phyloP scores from a whole-genome alignment of 805 yeast species.

The Candida anglica region DNA sequence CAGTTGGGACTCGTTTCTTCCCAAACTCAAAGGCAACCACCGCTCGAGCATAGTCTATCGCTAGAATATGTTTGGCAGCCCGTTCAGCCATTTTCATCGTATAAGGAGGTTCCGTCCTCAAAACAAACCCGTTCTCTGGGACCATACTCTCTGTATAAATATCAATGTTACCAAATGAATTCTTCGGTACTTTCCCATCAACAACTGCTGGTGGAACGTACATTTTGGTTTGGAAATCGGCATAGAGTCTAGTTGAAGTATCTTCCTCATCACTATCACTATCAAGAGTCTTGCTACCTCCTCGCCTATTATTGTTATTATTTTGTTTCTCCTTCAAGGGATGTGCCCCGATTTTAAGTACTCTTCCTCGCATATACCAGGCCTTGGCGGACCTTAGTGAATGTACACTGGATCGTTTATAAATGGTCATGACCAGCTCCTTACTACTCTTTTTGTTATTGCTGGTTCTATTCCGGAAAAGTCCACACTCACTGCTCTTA shows the following conservation, averaged over 20 bases:
- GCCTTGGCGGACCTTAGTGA: slow-evolving; percentile 68
- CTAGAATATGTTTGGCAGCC: slow-evolving; percentile 64
- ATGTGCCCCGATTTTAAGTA: slow-evolving; percentile 64
- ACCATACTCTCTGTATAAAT: slow-evolving; percentile 75
- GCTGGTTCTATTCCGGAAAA: slow-evolving; percentile 42
- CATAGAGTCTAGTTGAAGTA: slow-evolving; percentile 60
- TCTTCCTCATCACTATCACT: slow-evolving; percentile 35
- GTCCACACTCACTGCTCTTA: slow-evolving; percentile 59
- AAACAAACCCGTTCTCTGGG: slow-evolving; percentile 71
- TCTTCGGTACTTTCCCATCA: slow-evolving; percentile 68
- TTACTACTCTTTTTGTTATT: slow-evolving; percentile 22
- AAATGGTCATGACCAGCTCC: slow-evolving; percentile 51
- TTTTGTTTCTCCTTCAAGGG: slow-evolving; percentile 50
- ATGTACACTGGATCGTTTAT: slow-evolving; percentile 61
- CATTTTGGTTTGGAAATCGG: slow-evolving; percentile 71
- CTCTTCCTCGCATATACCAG: slow-evolving; percentile 83
- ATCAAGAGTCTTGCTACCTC: slow-evolving; percentile 2
- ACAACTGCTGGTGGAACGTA: slow-evolving; percentile 63
- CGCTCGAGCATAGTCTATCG: slow-evolving; percentile 81
- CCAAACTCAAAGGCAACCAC: slow-evolving; percentile 81
- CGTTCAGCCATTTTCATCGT: slow-evolving; percentile 49
- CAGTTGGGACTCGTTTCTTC: slow-evolving; percentile 44
- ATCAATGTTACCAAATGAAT: slow-evolving; percentile 82
- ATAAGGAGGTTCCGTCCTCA: slow-evolving; percentile 22
- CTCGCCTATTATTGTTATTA: no score